These are phyloP conservation scores for Boletus sp. DNA, from an alignment of 1,284 basidiomycete genomes.

Conservation along the genomic window DNA sequence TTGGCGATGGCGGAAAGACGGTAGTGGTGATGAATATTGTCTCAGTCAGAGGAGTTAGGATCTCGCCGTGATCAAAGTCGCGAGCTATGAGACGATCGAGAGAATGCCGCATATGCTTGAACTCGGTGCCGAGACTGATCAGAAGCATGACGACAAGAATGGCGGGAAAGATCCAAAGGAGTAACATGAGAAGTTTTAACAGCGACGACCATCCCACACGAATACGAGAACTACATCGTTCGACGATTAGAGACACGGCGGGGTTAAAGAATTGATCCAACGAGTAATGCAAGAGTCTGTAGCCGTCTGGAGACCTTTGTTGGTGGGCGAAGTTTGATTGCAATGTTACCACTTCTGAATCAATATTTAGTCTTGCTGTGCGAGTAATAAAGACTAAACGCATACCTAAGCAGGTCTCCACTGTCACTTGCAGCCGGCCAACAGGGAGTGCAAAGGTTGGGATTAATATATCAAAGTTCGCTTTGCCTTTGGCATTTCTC, in stretches of 20 bases:
- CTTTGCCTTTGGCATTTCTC: conserved; percentile 32
- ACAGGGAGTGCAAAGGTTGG: conserved; percentile 67
- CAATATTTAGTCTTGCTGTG: conserved; percentile 3
- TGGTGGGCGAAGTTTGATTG: conserved; percentile 30
- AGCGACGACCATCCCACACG: conserved; percentile 25
- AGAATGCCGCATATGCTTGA: conserved; percentile 36
- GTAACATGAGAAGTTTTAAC: conserved; percentile 29
- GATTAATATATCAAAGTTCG: conserved; percentile 48
- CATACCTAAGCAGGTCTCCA: conserved; percentile 51
- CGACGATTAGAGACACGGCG: conserved; percentile 39
- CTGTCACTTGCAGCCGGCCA: conserved; percentile 56
- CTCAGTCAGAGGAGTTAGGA: conserved; percentile 13
- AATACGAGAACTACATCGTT: conserved; percentile 19
- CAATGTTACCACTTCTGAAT: conserved; percentile 19
- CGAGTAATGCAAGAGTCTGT: conserved; percentile 51
- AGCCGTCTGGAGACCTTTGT: conserved; percentile 23
- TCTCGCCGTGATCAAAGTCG: conserved; percentile 22
- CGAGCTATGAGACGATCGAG: conserved; percentile 31
- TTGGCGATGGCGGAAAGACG: conserved; percentile 18
- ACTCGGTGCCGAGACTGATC: conserved; percentile 34
- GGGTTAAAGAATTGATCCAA: conserved; percentile 56
- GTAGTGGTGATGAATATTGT: conserved; percentile 36
- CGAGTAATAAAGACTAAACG: background rate
- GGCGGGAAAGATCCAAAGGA: conserved; percentile 27
- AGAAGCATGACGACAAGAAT: conserved; percentile 37